phyloP scores from a whole-genome alignment of 2,329 filamentous ascomycete species.

The Botrytis galanthina region DNA sequence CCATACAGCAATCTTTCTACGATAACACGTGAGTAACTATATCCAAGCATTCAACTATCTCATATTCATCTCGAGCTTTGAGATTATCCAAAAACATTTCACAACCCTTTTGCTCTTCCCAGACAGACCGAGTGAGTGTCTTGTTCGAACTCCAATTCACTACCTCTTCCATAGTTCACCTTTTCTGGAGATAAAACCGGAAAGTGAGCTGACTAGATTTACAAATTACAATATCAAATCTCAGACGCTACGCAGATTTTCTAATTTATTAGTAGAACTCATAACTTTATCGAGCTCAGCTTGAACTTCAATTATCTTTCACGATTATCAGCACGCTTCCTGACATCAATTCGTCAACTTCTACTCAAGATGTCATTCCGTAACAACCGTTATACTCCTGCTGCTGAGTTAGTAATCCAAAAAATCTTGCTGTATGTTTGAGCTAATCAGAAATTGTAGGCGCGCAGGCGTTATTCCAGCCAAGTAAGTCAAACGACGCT shows the following conservation, averaged over 20 bases:
- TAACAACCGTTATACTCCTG: conserved; percentile 1
- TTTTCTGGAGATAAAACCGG: too few species aligned
- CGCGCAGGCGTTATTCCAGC: not conserved
- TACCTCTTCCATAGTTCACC: not conserved
- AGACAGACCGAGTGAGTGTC: not conserved
- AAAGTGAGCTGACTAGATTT: not conserved
- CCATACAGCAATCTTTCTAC: not conserved
- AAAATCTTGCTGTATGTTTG: too few species aligned
- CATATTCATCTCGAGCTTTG: not conserved
- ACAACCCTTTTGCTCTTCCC: too few species aligned
- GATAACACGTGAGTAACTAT: not conserved
- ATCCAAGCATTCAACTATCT: not conserved
- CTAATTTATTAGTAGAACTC: not conserved
- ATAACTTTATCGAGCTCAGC: not conserved
- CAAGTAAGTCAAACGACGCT: not conserved
- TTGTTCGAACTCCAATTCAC: not conserved
- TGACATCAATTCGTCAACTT: not conserved
- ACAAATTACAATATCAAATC: not conserved
- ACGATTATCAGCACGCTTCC: too few species aligned
- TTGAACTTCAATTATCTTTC: not conserved
- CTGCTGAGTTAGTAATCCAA: not conserved
- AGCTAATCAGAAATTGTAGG: not conserved
- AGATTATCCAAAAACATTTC: not conserved
- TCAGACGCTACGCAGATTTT: not conserved
- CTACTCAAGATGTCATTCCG: not conserved